These are phyloP conservation scores for Umbelopsis sp. DNA, from an alignment of 192 early-diverging fungal species.

Conservation along the genomic window DNA sequence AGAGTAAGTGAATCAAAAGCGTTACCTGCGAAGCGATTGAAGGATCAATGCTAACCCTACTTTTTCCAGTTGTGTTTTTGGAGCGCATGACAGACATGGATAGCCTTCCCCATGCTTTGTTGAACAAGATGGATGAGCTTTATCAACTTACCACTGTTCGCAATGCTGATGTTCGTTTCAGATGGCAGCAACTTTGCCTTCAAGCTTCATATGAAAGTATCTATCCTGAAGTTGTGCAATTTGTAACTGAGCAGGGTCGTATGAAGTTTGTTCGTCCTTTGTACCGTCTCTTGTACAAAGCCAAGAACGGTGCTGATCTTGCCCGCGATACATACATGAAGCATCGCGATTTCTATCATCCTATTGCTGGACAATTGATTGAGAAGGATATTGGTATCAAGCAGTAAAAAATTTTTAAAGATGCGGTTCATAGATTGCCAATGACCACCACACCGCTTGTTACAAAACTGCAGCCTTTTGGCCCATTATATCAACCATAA, in stretches of 20 bases:
- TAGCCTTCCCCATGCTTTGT: constrained; percentile 58
- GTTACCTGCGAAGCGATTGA: background rate
- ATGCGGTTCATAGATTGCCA: background rate
- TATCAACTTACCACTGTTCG: constrained; percentile 70
- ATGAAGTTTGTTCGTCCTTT: constrained; percentile 94
- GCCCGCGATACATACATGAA: constrained; percentile 81
- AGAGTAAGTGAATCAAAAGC: constrained; percentile 33
- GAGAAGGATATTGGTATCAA: constrained; percentile 76
- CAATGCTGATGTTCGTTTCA: constrained; percentile 87
- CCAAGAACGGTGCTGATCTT: constrained; percentile 71
- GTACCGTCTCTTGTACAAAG: constrained; percentile 70
- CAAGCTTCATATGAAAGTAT: constrained; percentile 75
- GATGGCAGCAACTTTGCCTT: constrained; percentile 88
- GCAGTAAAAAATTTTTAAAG: constrained; percentile 19
- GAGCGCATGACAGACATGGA: constrained; percentile 69
- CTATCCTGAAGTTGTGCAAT: constrained; percentile 73
- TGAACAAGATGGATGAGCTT: constrained; percentile 70
- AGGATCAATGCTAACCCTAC: constrained; percentile 10
- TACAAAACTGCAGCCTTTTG: background rate
- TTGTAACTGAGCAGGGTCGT: constrained; percentile 86
- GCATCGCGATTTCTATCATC: constrained; percentile 87
- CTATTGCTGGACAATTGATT: constrained; percentile 90
- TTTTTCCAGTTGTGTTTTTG: constrained; percentile 76
- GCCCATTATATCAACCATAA: too few species aligned
- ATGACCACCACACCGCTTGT: background rate